Percentiles rank a stretch among this genome's conserved stretches.
Conservation (phyloP, 2,329 filamentous ascomycete genomes). For the Ophiostoma ulmi region DNA sequence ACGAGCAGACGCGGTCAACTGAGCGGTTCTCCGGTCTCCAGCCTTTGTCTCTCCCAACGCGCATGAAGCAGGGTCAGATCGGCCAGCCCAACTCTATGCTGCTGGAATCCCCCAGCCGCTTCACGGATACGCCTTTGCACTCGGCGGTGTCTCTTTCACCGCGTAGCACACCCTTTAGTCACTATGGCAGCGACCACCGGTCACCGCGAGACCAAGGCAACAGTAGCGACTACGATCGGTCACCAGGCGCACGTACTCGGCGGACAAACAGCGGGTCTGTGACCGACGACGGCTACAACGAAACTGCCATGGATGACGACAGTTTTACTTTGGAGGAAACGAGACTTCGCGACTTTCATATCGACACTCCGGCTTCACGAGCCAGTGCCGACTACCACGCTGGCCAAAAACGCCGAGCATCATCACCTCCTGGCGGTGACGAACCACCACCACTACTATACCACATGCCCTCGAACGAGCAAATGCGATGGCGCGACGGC, state of each 20-base stretch:
- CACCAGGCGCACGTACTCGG: conserved; percentile 42
- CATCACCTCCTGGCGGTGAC: conserved; percentile 48
- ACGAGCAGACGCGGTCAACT: background rate
- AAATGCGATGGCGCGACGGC: conserved; percentile 46
- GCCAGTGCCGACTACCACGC: conserved; percentile 37
- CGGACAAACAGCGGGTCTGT: conserved; percentile 46
- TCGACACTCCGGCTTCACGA: conserved; percentile 39
- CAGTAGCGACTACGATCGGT: conserved; percentile 43
- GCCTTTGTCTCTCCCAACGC: conserved; percentile 43
- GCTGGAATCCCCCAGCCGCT: conserved; percentile 43
- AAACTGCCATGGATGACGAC: conserved; percentile 50
- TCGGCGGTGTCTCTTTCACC: conserved; percentile 44
- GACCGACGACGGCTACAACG: conserved; percentile 43
- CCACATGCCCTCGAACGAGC: conserved; percentile 40
- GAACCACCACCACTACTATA: conserved; percentile 37
- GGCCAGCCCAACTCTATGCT: conserved; percentile 27
- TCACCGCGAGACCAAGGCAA: conserved; percentile 38
- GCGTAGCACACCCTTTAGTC: conserved; percentile 41
- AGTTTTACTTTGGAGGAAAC: conserved; percentile 44
- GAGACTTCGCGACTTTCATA: conserved; percentile 40
- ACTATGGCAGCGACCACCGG: conserved; percentile 36
- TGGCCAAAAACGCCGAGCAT: conserved; percentile 53
- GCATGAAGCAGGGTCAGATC: conserved; percentile 37
- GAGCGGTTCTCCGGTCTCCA: conserved; percentile 40
- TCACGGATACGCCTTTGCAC: conserved; percentile 43